Percentiles rank a stretch among this genome's conserved stretches.
Conservation (phyloP, 2,329 filamentous ascomycete species). For the Fonsecaea nubica region DNA sequence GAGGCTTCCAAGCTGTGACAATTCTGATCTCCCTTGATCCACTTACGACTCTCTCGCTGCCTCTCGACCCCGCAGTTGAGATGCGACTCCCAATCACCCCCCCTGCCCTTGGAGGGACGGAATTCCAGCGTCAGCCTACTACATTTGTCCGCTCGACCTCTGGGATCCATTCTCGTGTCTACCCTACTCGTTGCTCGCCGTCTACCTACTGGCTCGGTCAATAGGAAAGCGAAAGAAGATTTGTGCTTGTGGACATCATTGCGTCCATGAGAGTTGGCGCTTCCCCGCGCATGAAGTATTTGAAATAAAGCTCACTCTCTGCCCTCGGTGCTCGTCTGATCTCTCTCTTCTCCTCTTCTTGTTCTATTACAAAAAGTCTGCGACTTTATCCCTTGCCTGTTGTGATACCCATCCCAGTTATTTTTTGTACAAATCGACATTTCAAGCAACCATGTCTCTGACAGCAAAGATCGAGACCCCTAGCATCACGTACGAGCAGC, state of each 20-base stretch:
- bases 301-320: slow-evolving; percentile 35
- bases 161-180: slow-evolving; percentile 24
- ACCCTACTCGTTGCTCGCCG: no score
- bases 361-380: slow-evolving; percentile 30
- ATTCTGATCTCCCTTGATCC: slow-evolving; percentile 27
- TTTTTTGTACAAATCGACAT: slow-evolving; percentile 12
- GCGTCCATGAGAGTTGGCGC: slow-evolving; percentile 7
- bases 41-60: background rate
- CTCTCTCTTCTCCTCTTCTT: slow-evolving; percentile 41
- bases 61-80: slow-evolving; percentile 19
- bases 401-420: slow-evolving; percentile 31
- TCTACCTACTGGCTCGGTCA: slow-evolving; percentile 35
- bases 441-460: slow-evolving; percentile 47
- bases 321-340: slow-evolving; percentile 42
- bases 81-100: slow-evolving; percentile 17
- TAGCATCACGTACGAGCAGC: slow-evolving; percentile 51
- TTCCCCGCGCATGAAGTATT: slow-evolving; percentile 38
- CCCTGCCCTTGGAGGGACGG: slow-evolving; percentile 14
- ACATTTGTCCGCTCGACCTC: slow-evolving; percentile 15
- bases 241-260: slow-evolving; percentile 17
- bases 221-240: slow-evolving; percentile 38
- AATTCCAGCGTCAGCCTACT: slow-evolving; percentile 18
- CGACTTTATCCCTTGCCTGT: slow-evolving; percentile 10
- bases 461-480: slow-evolving; percentile 50
- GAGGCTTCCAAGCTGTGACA: background rate